Conservation (phyloP, 164 flowering plant genomes). For the Dillenia turbinata region DNA sequence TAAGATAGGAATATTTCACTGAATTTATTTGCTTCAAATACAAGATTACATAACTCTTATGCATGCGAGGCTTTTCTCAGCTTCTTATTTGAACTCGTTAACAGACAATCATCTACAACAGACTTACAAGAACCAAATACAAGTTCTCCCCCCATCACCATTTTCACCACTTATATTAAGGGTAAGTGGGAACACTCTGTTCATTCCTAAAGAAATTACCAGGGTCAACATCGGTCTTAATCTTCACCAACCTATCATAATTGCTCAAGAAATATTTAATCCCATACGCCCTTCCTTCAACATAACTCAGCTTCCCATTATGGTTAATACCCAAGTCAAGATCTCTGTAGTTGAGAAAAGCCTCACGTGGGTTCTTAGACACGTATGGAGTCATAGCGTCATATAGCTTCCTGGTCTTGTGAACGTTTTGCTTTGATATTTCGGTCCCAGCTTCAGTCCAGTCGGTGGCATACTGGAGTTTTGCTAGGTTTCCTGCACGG, state of each 20-base stretch:
- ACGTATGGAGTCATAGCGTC: background rate
- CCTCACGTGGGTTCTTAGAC: constrained; percentile 9
- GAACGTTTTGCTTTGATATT: background rate
- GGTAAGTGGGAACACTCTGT: constrained; percentile 10
- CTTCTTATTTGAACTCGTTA: too few species aligned
- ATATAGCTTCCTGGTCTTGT: constrained; percentile 4
- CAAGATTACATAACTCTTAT: too few species aligned
- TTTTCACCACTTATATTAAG: too few species aligned
- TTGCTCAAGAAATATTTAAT: constrained; percentile 8
- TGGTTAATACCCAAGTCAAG: constrained; percentile 11
- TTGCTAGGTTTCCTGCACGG: constrained; percentile 14
- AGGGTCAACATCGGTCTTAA: constrained; percentile 14
- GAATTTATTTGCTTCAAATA: too few species aligned
- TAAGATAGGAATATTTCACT: too few species aligned
- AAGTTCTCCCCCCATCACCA: too few species aligned
- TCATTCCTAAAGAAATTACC: constrained; percentile 14
- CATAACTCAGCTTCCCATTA: background rate
- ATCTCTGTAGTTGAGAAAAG: constrained; percentile 13
- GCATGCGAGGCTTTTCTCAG: too few species aligned
- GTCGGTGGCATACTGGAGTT: background rate
- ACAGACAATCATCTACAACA: too few species aligned
- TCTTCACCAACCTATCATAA: constrained; percentile 14
- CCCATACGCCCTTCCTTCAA: constrained; percentile 10
- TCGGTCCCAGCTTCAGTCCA: constrained; percentile 5
- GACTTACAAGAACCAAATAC: too few species aligned